These are phyloP conservation scores for Blepharisma undulans DNA, from an alignment of 169 alveolate genomes.

Conservation along the genomic window DNA sequence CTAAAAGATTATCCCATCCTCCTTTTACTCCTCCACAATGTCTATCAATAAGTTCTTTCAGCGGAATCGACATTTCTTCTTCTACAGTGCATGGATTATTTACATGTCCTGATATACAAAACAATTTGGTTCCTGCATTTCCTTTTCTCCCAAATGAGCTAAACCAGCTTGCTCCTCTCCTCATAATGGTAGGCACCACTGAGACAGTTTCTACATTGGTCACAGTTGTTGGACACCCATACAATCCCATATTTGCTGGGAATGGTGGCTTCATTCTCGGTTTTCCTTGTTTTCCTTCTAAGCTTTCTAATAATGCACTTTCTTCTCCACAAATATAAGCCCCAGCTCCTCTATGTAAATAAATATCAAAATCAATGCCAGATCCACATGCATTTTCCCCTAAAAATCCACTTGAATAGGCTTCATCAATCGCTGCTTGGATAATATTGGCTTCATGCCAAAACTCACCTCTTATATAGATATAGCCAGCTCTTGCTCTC, in stretches of 20 bases:
- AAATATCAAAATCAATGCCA: conserved; percentile 82
- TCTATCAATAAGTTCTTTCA: conserved; percentile 75
- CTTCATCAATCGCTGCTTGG: conserved; percentile 74
- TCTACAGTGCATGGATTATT: conserved; percentile 83
- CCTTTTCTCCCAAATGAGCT: conserved; percentile 69
- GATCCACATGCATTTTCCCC: conserved; percentile 85
- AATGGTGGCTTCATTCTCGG: conserved; percentile 87
- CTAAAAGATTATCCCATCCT: conserved; percentile 81
- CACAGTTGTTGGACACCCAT: conserved; percentile 87
- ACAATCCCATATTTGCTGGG: conserved; percentile 87
- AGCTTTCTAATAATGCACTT: conserved; percentile 76
- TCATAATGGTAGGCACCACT: conserved; percentile 79
- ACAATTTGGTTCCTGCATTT: conserved; percentile 77
- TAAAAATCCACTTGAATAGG: conserved; percentile 70
- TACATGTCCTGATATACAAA: conserved; percentile 79
- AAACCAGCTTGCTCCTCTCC: conserved; percentile 81
- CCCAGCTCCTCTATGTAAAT: conserved; percentile 79
- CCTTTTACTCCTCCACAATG: conserved; percentile 86
- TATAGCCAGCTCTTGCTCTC: conserved; percentile 85
- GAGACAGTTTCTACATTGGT: conserved; percentile 85
- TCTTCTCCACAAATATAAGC: conserved; percentile 87
- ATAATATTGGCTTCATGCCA: conserved; percentile 72
- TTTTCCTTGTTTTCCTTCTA: conserved; percentile 82
- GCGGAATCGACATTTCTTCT: conserved; percentile 83
- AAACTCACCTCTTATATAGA: conserved; percentile 82